phyloP scores from a whole-genome alignment of 495 filamentous ascomycete genomes.

The Daldinia decipiens region DNA sequence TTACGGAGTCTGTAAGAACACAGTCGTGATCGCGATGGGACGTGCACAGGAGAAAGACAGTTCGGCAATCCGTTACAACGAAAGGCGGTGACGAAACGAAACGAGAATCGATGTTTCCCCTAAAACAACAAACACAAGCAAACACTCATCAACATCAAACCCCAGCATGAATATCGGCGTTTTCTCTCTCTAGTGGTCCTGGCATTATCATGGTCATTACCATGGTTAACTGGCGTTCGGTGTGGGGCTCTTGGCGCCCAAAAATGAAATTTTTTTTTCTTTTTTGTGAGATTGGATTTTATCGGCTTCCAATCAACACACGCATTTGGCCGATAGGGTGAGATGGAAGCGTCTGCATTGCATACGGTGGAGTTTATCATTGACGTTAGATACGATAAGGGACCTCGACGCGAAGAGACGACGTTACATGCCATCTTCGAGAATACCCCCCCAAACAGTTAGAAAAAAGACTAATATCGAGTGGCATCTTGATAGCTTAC shows the following conservation, averaged over 20 bases:
- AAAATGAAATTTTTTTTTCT: no score
- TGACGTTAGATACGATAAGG: slow-evolving; percentile 34
- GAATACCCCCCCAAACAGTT: slow-evolving; percentile 28
- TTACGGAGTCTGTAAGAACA: slow-evolving; percentile 59
- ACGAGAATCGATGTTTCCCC: slow-evolving; percentile 10
- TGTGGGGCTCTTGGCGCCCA: slow-evolving; percentile 25
- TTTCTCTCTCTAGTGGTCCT: slow-evolving; percentile 24
- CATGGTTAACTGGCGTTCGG: slow-evolving; percentile 30
- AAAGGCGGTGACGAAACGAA: slow-evolving; percentile 28
- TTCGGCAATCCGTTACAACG: slow-evolving; percentile 40
- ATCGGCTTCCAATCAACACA: slow-evolving; percentile 22
- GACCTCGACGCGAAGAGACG: slow-evolving; percentile 23
- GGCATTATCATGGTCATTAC: slow-evolving; percentile 23
- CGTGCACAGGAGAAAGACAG: slow-evolving; percentile 20
- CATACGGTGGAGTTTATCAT: slow-evolving; percentile 32
- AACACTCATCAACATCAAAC: slow-evolving; percentile 9
- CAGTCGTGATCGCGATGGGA: slow-evolving; percentile 57
- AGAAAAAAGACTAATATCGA: slow-evolving; percentile 11
- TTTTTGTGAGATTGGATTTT: slow-evolving; percentile 13
- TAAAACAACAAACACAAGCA: slow-evolving; percentile 1
- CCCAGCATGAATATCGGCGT: slow-evolving; percentile 40
- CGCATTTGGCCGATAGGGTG: slow-evolving; percentile 30
- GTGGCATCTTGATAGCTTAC: slow-evolving; percentile 18
- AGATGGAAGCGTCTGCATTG: slow-evolving; percentile 27
- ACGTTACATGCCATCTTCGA: slow-evolving; percentile 39